Percentiles rank a stretch among this genome's conserved stretches.
Conservation (phyloP, 75 land plant genomes). For the Selaginella moellendorffii region DNA sequence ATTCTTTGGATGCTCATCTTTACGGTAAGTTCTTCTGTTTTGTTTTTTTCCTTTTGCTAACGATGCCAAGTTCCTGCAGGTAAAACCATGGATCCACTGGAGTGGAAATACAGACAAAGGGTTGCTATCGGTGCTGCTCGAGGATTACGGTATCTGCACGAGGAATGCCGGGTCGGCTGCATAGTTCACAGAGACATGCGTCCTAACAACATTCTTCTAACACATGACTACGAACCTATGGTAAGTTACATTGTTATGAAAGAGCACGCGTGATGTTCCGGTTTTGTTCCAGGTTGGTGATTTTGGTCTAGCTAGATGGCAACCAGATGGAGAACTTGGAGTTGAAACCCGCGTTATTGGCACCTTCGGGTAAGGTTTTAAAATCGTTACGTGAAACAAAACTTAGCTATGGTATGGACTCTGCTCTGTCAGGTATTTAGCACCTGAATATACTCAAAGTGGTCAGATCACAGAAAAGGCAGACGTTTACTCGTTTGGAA, state of each 20-base stretch:
- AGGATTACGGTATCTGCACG: conserved; percentile 7
- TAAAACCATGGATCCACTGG: neutral
- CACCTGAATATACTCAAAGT: conserved; percentile 11
- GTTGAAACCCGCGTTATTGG: conserved; percentile 33
- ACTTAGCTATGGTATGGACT: too few species aligned
- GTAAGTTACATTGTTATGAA: conserved; percentile 20
- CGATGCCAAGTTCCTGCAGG: neutral
- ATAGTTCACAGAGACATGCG: conserved; percentile 4
- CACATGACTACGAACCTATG: conserved; percentile 74
- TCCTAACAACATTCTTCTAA: conserved; percentile 41
- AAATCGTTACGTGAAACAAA: too few species aligned
- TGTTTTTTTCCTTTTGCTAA: neutral
- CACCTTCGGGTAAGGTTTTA: conserved; percentile 25
- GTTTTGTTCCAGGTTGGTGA: conserved; percentile 33
- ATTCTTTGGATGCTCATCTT: conserved; percentile 71
- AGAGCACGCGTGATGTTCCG: neutral
- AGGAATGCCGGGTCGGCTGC: conserved; percentile 9
- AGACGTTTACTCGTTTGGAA: conserved; percentile 22
- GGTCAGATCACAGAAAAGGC: conserved; percentile 17
- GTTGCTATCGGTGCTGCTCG: conserved; percentile 8
- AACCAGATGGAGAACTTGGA: conserved; percentile 14
- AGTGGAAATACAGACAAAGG: neutral
- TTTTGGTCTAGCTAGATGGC: conserved; percentile 46
- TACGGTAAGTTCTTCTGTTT: conserved; percentile 41
- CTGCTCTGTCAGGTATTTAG: conserved; percentile 10